Evolutionary conservation across 495 filamentous ascomycete genomes (phyloP), one percentile per base, ranked within the genome.

Genomic region (Cladorrhinum samala): DNA sequence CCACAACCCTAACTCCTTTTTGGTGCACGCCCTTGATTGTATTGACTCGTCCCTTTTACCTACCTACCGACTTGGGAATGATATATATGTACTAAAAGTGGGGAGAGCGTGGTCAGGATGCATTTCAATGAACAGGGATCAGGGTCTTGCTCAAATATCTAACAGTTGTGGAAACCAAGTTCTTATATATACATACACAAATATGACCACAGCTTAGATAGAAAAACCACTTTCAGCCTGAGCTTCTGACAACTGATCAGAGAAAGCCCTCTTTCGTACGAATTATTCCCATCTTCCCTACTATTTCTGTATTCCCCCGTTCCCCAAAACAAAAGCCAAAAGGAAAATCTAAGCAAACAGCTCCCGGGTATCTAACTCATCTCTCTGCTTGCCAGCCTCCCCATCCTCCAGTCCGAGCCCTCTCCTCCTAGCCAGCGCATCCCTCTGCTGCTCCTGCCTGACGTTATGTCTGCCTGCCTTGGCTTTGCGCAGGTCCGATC

Each of bases 341-440:
- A 33, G 11, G 27, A 33, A 33, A 33, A 33, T 11, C 72, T 67
- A 96, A 66, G 83, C 83, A 76, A 96, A 98, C 41, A 98, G 69
- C 55, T 85, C 77, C 53, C 79, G 79, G 54, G 85, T 86, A 72
- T 95, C 93, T 66, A 97, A 71, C 57, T 83, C 85, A 71, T 85
- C 83, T 56, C 73, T 78, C 59, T 71, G 76, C 69, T 75, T 71
- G 54, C 71, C 77, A 7, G 76, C 79, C n/a, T 81, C 83, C 25
- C 82, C 81, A 4, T 74, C 81, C 51, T 81, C 78, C 58, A 96
- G 67, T 11, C 89, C 89, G 58, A 99, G 68, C 36, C 84, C 82
- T 13, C 82, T 82, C 67, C 77, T 85, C 79, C 88, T 92, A 39
- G 81, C 78, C 60, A 84, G 77, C 23, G 81, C 76, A 58, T 95